A percentile compares a stretch with the other conserved stretches of the same genome.
These are phyloP conservation scores for Neonectria ditissima DNA, from an alignment of 2,329 filamentous ascomycete species.

Conservation along the genomic window DNA sequence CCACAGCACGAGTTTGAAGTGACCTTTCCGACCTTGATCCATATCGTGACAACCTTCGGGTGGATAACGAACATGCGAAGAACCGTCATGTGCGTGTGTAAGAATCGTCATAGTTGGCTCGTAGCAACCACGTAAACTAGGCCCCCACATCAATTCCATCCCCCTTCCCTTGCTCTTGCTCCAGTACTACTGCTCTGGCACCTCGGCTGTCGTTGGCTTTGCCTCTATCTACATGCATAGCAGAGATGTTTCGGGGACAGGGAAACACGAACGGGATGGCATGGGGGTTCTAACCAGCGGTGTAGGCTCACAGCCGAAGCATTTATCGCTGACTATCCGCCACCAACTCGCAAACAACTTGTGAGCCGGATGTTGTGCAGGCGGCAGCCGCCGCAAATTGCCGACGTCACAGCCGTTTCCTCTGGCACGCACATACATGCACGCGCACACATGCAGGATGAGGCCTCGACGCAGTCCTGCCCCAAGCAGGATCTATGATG, in stretches of 20 bases:
- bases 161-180: constrained; percentile 1
- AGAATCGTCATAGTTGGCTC: not conserved
- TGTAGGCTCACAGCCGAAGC: constrained; percentile 6
- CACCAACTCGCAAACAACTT: not conserved
- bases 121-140: not conserved
- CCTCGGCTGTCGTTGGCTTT: constrained; percentile 10
- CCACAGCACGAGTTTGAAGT: constrained; percentile 2
- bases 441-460: constrained; percentile 5
- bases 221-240: constrained; percentile 4
- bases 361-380: constrained; percentile 9
- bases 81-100: constrained; percentile 5
- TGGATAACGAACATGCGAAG: constrained; percentile 13
- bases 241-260: not conserved
- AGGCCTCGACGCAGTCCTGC: not conserved
- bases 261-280: not conserved
- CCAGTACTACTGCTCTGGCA: no score
- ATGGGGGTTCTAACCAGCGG: constrained; percentile 8
- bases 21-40: not conserved
- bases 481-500: not conserved
- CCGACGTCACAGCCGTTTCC: constrained; percentile 6
- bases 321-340: not conserved
- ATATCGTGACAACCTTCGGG: not conserved
- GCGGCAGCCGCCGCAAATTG: not conserved
- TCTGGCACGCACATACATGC: constrained; percentile 8
- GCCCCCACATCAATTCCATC: not conserved